Evolutionary conservation across 2,329 filamentous ascomycete species (phyloP).

Genomic region (Aspergillus pseudoterreus): DNA sequence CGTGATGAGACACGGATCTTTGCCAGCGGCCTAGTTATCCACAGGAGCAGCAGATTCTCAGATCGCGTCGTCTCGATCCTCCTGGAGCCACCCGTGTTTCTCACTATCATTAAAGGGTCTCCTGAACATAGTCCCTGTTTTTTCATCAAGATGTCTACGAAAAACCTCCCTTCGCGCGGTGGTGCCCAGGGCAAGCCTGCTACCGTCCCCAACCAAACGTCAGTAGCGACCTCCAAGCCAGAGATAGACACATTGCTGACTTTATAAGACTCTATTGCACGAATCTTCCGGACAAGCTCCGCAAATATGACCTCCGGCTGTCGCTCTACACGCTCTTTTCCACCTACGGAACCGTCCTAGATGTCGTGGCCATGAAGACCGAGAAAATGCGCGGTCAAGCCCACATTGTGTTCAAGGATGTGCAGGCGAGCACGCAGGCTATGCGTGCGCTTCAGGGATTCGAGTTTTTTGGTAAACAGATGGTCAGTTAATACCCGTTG

Average conservation of each 20-base stretch:
- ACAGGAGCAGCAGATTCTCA: background rate
- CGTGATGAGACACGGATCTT: slow-evolving; percentile 10
- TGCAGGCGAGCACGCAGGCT: slow-evolving; percentile 88
- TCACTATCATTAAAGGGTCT: background rate
- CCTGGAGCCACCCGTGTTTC: background rate
- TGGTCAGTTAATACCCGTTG: slow-evolving; percentile 58
- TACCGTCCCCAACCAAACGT: slow-evolving; percentile 71
- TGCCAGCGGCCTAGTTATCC: background rate
- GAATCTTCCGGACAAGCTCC: slow-evolving; percentile 85
- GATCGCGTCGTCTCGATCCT: background rate
- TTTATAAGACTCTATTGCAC: slow-evolving; percentile 73
- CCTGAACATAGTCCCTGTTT: no score
- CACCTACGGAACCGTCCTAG: slow-evolving; percentile 87
- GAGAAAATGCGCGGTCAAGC: slow-evolving; percentile 94
- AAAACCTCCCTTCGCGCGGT: slow-evolving; percentile 38
- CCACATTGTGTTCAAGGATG: slow-evolving; percentile 84
- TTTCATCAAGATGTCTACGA: slow-evolving; percentile 32
- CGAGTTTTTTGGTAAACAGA: slow-evolving; percentile 76
- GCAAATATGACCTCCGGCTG: slow-evolving; percentile 80
- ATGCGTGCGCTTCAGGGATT: slow-evolving; percentile 85
- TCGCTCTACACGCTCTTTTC: slow-evolving; percentile 91
- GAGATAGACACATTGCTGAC: slow-evolving; percentile 17
- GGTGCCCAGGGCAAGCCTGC: slow-evolving; percentile 34
- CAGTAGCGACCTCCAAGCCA: slow-evolving; percentile 32
- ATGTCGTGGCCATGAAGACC: slow-evolving; percentile 86